Evolutionary conservation across 768 basidiomycete genomes (phyloP).

Genomic region (Tremella mesenterica): DNA sequence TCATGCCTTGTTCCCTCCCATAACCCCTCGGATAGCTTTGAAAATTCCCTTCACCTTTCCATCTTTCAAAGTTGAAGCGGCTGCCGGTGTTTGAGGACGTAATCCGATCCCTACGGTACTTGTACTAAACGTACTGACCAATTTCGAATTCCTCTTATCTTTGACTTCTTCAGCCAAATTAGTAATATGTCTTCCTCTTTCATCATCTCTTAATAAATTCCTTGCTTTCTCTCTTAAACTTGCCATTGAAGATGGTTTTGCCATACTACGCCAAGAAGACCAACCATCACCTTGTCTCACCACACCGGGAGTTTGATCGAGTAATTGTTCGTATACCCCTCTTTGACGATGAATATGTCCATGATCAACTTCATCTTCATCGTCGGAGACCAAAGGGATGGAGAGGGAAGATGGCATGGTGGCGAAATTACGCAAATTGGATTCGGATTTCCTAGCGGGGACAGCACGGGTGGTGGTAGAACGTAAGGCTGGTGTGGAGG

Average conservation of each 20-base stretch:
- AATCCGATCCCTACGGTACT: neutral
- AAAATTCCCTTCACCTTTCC: slow-evolving; percentile 11
- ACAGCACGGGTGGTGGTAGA: slow-evolving; percentile 7
- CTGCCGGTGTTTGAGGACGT: slow-evolving; percentile 3
- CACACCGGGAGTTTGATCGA: slow-evolving; percentile 31
- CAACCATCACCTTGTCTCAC: slow-evolving; percentile 33
- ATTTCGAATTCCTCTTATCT: neutral
- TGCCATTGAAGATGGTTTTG: slow-evolving; percentile 27
- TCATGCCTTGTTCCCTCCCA: neutral
- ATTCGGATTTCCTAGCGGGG: slow-evolving; percentile 28
- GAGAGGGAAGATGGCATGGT: slow-evolving; percentile 20
- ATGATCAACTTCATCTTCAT: slow-evolving; percentile 3
- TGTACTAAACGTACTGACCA: neutral
- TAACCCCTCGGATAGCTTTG: neutral
- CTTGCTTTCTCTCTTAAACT: slow-evolving; percentile 25
- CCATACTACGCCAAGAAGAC: slow-evolving; percentile 12
- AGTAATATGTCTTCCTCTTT: slow-evolving; percentile 10
- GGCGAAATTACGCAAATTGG: slow-evolving; percentile 29
- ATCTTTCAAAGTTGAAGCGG: too few relatives aligned
- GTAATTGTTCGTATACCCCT: slow-evolving; percentile 23
- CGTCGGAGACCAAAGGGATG: slow-evolving; percentile 8
- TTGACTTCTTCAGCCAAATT: slow-evolving; percentile 5
- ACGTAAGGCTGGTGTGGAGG: slow-evolving; percentile 34
- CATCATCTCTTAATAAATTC: slow-evolving; percentile 15
- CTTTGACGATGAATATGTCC: slow-evolving; percentile 10